A percentile compares a stretch with the other conserved stretches of the same genome.
Conservation (phyloP, 768 basidiomycete species). For the Baorangia bicolor region DNA sequence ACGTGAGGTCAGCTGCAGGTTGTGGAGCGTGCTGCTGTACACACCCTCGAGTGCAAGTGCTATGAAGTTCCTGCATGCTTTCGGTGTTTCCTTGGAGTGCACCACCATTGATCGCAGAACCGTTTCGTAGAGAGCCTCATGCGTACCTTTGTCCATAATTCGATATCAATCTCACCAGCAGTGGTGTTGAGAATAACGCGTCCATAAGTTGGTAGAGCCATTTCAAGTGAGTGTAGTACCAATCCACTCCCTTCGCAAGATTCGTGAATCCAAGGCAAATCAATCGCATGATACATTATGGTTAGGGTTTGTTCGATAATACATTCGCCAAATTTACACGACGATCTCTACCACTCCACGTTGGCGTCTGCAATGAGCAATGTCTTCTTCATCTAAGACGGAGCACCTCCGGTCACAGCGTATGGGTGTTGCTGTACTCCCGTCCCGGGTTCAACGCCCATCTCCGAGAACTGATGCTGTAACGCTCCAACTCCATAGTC, state of each 20-base stretch:
- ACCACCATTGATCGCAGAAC: not conserved
- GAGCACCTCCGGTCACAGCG: conserved; percentile 17
- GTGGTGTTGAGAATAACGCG: conserved; percentile 88
- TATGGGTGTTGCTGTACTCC: conserved; percentile 25
- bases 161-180: conserved; percentile 83
- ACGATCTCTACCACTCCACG: not conserved
- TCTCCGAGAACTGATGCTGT: conserved; percentile 34
- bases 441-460: conserved; percentile 23
- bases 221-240: conserved; percentile 36
- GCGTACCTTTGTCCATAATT: conserved; percentile 86
- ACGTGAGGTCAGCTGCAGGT: conserved; percentile 6
- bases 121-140: not conserved
- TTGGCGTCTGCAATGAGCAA: not conserved
- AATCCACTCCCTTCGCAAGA: too few species aligned
- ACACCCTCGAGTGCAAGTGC: conserved; percentile 86
- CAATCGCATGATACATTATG: not conserved
- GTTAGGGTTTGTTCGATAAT: conserved; percentile 21
- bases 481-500: conserved; percentile 25
- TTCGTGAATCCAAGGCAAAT: not conserved
- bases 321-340: not conserved
- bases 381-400: conserved; percentile 8
- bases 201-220: conserved; percentile 85
- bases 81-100: conserved; percentile 76
- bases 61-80: conserved; percentile 89
- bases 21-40: conserved; percentile 28